These are phyloP conservation scores for Ottelia alismoides DNA, from an alignment of 106 monocot species.

Conservation along the genomic window DNA sequence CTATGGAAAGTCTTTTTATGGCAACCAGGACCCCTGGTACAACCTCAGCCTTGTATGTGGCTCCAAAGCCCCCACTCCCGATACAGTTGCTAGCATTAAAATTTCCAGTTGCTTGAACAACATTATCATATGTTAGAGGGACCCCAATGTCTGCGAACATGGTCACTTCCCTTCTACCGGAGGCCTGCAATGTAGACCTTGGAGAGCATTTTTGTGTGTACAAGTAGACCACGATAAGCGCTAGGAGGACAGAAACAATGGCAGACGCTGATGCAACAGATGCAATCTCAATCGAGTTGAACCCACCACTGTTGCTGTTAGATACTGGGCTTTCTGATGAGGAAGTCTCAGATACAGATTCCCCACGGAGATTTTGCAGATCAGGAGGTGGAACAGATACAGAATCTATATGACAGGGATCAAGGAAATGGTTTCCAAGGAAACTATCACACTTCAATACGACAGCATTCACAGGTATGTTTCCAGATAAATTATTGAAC, in stretches of 20 bases:
- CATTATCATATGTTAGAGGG: slow-evolving; percentile 76
- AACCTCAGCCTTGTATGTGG: slow-evolving; percentile 96
- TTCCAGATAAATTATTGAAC: slow-evolving; percentile 66
- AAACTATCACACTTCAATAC: slow-evolving; percentile 37
- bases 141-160: slow-evolving; percentile 75
- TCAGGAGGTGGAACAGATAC: slow-evolving; percentile 27
- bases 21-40: slow-evolving; percentile 79
- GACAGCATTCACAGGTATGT: slow-evolving; percentile 30
- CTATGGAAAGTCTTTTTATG: slow-evolving; percentile 85
- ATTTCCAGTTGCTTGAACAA: slow-evolving; percentile 30
- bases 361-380: slow-evolving; percentile 12
- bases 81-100: slow-evolving; percentile 41
- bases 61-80: slow-evolving; percentile 96
- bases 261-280: slow-evolving; percentile 76
- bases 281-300: slow-evolving; percentile 60
- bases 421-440: slow-evolving; percentile 46
- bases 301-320: background rate
- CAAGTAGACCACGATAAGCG: slow-evolving; percentile 51
- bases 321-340: background rate
- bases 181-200: slow-evolving; percentile 31
- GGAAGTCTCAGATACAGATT: slow-evolving; percentile 20
- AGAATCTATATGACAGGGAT: slow-evolving; percentile 18
- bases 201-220: slow-evolving; percentile 57
- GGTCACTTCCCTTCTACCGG: slow-evolving; percentile 45
- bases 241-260: slow-evolving; percentile 65